These are phyloP conservation scores for Rhytidiadelphus loreus DNA, from an alignment of 225 moss, liverwort and hornwort genomes.

Conservation along the genomic window DNA sequence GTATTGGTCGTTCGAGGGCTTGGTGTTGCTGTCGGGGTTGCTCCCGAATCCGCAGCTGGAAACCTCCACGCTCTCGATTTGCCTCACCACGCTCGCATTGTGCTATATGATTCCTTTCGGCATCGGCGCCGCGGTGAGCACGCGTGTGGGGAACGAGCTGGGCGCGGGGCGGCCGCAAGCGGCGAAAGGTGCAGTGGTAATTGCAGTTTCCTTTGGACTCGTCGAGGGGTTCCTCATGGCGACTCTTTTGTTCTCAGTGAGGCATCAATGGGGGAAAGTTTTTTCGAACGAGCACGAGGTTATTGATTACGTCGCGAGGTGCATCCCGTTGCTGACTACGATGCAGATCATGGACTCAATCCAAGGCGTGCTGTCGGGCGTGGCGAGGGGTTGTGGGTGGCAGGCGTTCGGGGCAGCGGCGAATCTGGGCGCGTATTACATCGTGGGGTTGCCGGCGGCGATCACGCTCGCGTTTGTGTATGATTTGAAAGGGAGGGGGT, in stretches of 20 bases:
- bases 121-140: conserved; percentile 46
- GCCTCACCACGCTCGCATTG: conserved; percentile 39
- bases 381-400: conserved; percentile 54
- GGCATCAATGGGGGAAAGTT: conserved; percentile 16
- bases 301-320: conserved; percentile 25
- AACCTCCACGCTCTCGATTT: conserved; percentile 55
- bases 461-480: conserved; percentile 40
- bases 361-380: conserved; percentile 53
- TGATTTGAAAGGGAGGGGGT: conserved; percentile 31
- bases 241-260: neutral
- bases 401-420: conserved; percentile 47
- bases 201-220: conserved; percentile 15
- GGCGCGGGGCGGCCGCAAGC: conserved; percentile 54
- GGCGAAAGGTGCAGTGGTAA: conserved; percentile 28
- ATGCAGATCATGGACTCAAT: conserved; percentile 36
- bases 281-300: conserved; percentile 44
- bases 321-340: conserved; percentile 23
- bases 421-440: conserved; percentile 54
- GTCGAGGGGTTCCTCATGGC: conserved; percentile 10
- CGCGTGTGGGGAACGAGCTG: conserved; percentile 63
- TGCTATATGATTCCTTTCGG: conserved; percentile 54
- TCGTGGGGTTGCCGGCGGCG: conserved; percentile 48
- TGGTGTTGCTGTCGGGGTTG: conserved; percentile 58
- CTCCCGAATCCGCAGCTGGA: conserved; percentile 66
- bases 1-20: conserved; percentile 57